Evolutionary conservation across 2,329 filamentous ascomycete genomes (phyloP), one percentile per base, ranked within the genome.

Genomic region (Curvularia verruculosa): DNA sequence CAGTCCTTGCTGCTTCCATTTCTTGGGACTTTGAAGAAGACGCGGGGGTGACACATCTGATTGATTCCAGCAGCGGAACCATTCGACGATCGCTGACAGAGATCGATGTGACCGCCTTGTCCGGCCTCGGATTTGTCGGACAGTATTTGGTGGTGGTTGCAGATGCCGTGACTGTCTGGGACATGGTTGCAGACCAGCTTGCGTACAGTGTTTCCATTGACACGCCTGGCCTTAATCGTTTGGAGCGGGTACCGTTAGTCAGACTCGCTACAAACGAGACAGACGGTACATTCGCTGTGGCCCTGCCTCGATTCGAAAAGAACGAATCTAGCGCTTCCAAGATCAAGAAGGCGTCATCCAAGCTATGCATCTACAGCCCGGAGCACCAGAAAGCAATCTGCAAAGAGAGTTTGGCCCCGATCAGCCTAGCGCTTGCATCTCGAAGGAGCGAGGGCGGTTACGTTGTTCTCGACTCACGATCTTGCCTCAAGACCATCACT

Each of bases 151-250:
- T 98, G 55, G 84, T 90, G 44, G 79, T 96, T 1, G 91, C 91
- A 0, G 83, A 89, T 41, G 84, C 86, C 26, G 82, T 97, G 8
- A 82, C 86, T 39, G 88, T 96, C 34, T 96, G 92, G 81, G 90
- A 99, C 74, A 84, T 96, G 10, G 90, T 98, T 7, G 83, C 87
- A 49, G 90, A 96, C 67, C 84, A 88, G 65, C 82, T 93, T 45
- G 84, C 85, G 34, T 92, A 89, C 69, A 86, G 85, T 47, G 81
- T 89, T 49, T 79, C 83, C 24, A 78, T 92, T 13, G 55, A 73
- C 75, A 68, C 58, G 34, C 75, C 59, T 56, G 73, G 60, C 58
- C 68, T 57, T 31, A 73, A 77, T 40, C 67, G 49, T 59, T 65
- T 46, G 37, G 74, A 78, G 40, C 77, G 78, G 48, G 73, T 77